Conservation (phyloP, 108 stramenopile genomes). For the Conticribra guillardii region DNA sequence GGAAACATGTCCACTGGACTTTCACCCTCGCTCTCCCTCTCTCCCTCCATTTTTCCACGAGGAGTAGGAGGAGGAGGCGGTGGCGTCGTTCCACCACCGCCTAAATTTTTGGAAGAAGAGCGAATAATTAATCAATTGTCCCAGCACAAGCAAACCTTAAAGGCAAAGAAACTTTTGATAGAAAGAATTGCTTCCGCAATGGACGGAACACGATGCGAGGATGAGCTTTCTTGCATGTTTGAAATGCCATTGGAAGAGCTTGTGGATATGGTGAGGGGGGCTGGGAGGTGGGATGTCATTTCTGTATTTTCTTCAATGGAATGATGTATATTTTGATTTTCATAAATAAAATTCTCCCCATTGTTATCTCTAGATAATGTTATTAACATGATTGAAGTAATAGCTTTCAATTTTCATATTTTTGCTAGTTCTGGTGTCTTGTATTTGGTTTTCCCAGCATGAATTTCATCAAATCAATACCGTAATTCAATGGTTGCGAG, state of each 20-base stretch:
- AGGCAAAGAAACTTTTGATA: conserved; percentile 25
- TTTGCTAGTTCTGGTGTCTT: too few relatives aligned
- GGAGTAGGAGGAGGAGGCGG: neutral
- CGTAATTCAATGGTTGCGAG: too few relatives aligned
- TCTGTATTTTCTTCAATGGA: conserved; percentile 35
- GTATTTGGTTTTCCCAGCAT: too few relatives aligned
- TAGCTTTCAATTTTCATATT: too few relatives aligned
- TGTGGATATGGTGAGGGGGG: conserved; percentile 48
- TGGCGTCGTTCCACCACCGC: neutral
- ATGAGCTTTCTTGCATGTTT: conserved; percentile 78
- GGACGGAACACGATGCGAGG: conserved; percentile 83
- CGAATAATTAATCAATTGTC: conserved; percentile 3
- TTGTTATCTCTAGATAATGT: too few relatives aligned
- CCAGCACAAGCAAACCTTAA: conserved; percentile 1
- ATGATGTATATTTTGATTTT: too few relatives aligned
- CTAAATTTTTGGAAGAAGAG: conserved; percentile 13
- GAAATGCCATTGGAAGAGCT: conserved; percentile 67
- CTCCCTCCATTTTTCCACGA: neutral
- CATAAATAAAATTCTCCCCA: too few relatives aligned
- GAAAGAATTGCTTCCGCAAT: conserved; percentile 56
- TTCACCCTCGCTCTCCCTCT: neutral
- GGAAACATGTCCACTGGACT: neutral
- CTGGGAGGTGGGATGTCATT: conserved; percentile 48
- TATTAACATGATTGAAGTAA: too few relatives aligned
- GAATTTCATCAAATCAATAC: too few relatives aligned